Percentiles rank a stretch among this genome's conserved stretches.
These are phyloP conservation scores for Microbotryomycetes sp. DNA, from an alignment of 1,284 basidiomycete genomes.

Conservation along the genomic window DNA sequence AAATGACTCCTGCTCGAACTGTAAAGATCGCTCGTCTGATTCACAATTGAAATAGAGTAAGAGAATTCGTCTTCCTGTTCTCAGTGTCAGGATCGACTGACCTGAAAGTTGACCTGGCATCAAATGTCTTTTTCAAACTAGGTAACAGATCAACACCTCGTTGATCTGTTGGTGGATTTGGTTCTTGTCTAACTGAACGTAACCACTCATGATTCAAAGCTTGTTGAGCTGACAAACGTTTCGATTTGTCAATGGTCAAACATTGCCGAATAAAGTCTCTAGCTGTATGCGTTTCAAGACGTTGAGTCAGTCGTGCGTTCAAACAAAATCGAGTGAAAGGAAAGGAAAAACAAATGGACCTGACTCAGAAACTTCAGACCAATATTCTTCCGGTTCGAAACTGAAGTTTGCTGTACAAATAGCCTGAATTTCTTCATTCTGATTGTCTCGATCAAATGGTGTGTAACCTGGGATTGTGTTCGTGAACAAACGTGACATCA, in stretches of 20 bases:
- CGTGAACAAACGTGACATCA: constrained; percentile 5
- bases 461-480: constrained; percentile 56
- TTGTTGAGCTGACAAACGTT: constrained; percentile 62
- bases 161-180: background rate
- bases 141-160: constrained; percentile 66
- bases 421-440: constrained; percentile 53
- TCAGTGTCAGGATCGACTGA: background rate
- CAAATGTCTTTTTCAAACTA: constrained; percentile 78
- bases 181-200: constrained; percentile 23
- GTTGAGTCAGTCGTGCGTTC: constrained; percentile 63
- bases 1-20: constrained; percentile 17
- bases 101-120: constrained; percentile 58
- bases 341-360: constrained; percentile 40
- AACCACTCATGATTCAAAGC: constrained; percentile 76
- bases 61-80: too few relatives aligned
- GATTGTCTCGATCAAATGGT: constrained; percentile 59
- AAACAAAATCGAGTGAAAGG: constrained; percentile 17
- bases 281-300: constrained; percentile 64
- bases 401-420: constrained; percentile 86
- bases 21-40: constrained; percentile 24
- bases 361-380: constrained; percentile 32
- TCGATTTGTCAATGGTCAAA: constrained; percentile 70
- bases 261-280: constrained; percentile 73
- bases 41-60: background rate
- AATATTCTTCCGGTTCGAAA: constrained; percentile 62